Evolutionary conservation across 2,329 filamentous ascomycete genomes (phyloP).

Genomic region (Mycosphaerella sp.): DNA sequence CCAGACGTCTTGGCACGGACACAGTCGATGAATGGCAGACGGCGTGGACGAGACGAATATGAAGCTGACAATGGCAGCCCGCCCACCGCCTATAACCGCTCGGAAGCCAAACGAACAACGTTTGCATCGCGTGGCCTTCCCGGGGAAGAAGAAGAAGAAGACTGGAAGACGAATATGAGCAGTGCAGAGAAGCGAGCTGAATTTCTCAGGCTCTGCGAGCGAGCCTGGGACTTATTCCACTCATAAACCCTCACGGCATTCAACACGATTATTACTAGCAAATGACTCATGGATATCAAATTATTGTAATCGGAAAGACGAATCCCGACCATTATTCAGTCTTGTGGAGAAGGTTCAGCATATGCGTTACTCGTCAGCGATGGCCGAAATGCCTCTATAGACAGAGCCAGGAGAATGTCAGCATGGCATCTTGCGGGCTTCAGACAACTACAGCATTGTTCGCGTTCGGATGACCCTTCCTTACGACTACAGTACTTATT

Average conservation of each 20-base stretch:
- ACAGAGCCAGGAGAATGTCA: not conserved
- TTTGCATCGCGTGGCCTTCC: slow-evolving; percentile 28
- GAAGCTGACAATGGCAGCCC: slow-evolving; percentile 81
- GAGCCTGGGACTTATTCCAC: slow-evolving; percentile 96
- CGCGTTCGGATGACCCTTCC: not conserved
- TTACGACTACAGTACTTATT: not conserved
- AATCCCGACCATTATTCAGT: not conserved
- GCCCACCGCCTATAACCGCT: slow-evolving; percentile 53
- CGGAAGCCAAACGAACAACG: slow-evolving; percentile 53
- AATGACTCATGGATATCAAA: not conserved
- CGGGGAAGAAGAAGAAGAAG: slow-evolving; percentile 16
- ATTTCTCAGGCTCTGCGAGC: slow-evolving; percentile 76
- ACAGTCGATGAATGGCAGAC: slow-evolving; percentile 56
- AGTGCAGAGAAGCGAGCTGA: slow-evolving; percentile 84
- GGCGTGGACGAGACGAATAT: slow-evolving; percentile 82
- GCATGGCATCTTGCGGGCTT: not conserved
- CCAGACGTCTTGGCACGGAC: slow-evolving; percentile 30
- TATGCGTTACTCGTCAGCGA: not conserved
- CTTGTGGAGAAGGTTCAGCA: too few relatives aligned
- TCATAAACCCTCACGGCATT: slow-evolving; percentile 51
- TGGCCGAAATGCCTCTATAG: not conserved
- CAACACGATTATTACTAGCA: not conserved
- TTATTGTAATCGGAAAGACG: not conserved
- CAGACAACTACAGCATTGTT: not conserved
- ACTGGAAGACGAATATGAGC: slow-evolving; percentile 72